These are phyloP conservation scores for Daedaleopsis nitida DNA, from an alignment of 768 basidiomycete species.

Conservation along the genomic window DNA sequence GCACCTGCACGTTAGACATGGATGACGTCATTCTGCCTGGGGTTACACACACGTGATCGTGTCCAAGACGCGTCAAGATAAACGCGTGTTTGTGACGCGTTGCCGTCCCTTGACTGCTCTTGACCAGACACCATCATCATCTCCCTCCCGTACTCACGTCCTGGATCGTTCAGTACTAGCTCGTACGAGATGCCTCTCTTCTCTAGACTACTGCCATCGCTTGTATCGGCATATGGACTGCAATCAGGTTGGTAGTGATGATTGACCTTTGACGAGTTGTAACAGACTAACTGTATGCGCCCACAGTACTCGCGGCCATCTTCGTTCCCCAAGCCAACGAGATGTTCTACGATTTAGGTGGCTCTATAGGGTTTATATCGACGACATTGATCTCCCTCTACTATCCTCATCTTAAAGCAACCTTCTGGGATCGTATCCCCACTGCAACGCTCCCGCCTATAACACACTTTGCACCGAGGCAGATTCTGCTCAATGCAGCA, in stretches of 20 bases:
- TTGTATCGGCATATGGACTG: constrained; percentile 51
- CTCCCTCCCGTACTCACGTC: not conserved
- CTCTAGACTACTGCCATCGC: constrained; percentile 53
- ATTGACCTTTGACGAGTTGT: not conserved
- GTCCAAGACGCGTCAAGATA: constrained; percentile 1
- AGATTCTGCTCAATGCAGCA: constrained; percentile 58
- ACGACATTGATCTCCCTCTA: constrained; percentile 63
- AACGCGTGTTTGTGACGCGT: not conserved
- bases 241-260: constrained; percentile 41
- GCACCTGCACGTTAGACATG: no score
- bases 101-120: not conserved
- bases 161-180: not conserved
- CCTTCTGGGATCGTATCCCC: constrained; percentile 43
- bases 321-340: constrained; percentile 70
- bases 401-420: constrained; percentile 56
- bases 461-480: constrained; percentile 57
- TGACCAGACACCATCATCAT: constrained; percentile 5
- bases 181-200: constrained; percentile 44
- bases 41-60: constrained; percentile 4
- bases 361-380: constrained; percentile 65
- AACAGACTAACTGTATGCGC: not conserved
- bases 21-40: not conserved
- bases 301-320: constrained; percentile 52
- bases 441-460: constrained; percentile 42
- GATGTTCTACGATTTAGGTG: constrained; percentile 67